A percentile compares a stretch with the other conserved stretches of the same genome.
phyloP scores from a whole-genome alignment of 2,329 filamentous ascomycete species.

The Thielaviopsis ethacetica region DNA sequence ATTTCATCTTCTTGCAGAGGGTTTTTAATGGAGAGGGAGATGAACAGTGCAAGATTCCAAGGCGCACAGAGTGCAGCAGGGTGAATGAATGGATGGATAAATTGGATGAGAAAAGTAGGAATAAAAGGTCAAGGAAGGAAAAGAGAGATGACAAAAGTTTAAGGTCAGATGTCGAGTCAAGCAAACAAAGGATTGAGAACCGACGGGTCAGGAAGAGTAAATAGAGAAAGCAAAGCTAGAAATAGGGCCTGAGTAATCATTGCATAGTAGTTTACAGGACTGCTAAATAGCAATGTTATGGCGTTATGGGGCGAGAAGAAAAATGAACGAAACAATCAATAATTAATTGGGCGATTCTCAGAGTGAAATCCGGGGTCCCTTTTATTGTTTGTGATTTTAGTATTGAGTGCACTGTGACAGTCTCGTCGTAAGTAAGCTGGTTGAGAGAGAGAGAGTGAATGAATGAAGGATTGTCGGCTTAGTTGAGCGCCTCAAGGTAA shows the following conservation, averaged over 20 bases:
- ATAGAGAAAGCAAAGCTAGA: not conserved
- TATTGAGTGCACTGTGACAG: not conserved
- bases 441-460: no score
- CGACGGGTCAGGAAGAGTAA: not conserved
- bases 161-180: not conserved
- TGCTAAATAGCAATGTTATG: not conserved
- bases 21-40: not conserved
- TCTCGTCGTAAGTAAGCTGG: not conserved
- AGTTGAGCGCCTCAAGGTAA: not conserved
- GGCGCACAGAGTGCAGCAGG: not conserved
- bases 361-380: no score
- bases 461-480: not conserved
- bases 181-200: not conserved
- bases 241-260: not conserved
- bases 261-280: not conserved
- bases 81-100: not conserved
- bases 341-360: no score
- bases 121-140: not conserved
- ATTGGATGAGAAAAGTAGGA: not conserved
- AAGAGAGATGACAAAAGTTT: not conserved
- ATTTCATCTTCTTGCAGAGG: constrained; percentile 6
- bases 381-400: no score
- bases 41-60: not conserved
- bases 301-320: not conserved
- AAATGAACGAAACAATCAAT: not conserved